Conservation (phyloP, 1,284 basidiomycete species). For the Rhodotorula sp. region DNA sequence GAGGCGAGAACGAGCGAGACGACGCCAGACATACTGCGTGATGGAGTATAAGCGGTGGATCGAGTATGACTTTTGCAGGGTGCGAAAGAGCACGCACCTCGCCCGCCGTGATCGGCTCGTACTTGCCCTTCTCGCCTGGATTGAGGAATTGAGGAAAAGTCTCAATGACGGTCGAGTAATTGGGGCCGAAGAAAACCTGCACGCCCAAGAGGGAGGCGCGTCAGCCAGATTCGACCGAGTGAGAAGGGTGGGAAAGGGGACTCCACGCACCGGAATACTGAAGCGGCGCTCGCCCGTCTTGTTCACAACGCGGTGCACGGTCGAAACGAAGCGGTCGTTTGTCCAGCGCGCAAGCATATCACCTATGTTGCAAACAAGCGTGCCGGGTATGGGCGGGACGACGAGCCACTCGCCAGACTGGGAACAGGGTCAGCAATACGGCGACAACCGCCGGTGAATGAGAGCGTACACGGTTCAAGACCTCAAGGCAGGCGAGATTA, state of each 20-base stretch:
- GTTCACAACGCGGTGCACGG: constrained; percentile 76
- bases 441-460: too few relatives aligned
- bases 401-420: constrained; percentile 63
- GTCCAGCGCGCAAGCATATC: constrained; percentile 70
- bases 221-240: not conserved
- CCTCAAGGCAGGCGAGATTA: constrained; percentile 59
- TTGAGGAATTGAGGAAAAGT: constrained; percentile 6
- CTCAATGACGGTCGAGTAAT: constrained; percentile 43
- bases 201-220: not conserved
- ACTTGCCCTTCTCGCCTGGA: constrained; percentile 14
- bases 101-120: constrained; percentile 10
- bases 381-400: constrained; percentile 64
- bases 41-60: too few relatives aligned
- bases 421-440: not conserved
- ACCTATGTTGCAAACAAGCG: constrained; percentile 64
- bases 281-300: constrained; percentile 67
- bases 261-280: constrained; percentile 66
- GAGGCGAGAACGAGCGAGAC: constrained; percentile 11
- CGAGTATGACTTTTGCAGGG: too few relatives aligned
- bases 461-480: constrained; percentile 57
- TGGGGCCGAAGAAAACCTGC: constrained; percentile 51
- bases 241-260: not conserved
- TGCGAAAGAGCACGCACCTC: not conserved
- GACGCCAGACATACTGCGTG: constrained; percentile 13
- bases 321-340: constrained; percentile 83